phyloP scores from a whole-genome alignment of 108 stramenopile species.

The Skeletonema grethae region DNA sequence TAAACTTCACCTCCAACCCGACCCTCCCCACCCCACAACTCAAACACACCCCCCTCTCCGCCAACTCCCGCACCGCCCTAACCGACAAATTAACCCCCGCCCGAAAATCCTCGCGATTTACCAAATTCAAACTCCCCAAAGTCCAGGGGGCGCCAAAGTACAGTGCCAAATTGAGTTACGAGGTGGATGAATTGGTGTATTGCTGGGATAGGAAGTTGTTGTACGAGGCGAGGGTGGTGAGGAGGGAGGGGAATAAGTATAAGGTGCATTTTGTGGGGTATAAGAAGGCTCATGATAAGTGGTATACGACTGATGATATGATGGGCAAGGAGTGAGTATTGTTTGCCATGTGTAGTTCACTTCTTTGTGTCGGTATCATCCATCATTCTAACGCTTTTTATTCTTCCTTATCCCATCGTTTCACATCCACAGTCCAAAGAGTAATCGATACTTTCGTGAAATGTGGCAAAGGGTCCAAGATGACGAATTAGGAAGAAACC shows the following conservation, averaged over 20 bases:
- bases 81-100: neutral
- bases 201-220: neutral
- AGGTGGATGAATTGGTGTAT: conserved; percentile 2
- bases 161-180: neutral
- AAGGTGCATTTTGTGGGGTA: neutral
- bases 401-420: neutral
- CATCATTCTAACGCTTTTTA: too few species aligned
- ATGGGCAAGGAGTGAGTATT: neutral
- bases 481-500: neutral
- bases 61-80: neutral
- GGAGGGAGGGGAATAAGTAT: neutral
- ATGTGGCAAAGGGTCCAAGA: neutral
- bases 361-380: too few species aligned
- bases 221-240: neutral
- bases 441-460: conserved; percentile 3
- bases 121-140: neutral
- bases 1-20: neutral
- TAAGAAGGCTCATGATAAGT: neutral
- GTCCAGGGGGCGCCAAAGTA: neutral
- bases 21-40: neutral
- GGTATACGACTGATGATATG: conserved; percentile 2
- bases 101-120: neutral
- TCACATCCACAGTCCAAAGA: neutral
- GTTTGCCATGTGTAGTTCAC: neutral
- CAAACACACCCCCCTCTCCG: neutral